Conservation (phyloP, 1,139 yeast species). For the Kodamaea ohmeri region DNA sequence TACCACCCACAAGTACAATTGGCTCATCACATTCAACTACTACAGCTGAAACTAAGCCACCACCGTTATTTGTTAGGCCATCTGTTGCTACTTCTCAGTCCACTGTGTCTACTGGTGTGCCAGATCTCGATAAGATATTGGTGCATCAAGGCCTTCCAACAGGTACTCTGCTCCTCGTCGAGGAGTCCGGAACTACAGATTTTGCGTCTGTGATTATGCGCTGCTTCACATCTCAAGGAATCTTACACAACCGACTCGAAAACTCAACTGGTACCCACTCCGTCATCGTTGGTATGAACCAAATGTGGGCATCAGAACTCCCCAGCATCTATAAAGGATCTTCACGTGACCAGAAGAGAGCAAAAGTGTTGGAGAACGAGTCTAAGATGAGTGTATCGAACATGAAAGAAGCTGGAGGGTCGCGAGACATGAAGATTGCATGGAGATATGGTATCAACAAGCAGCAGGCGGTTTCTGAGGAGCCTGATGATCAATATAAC, state of each 20-base stretch:
- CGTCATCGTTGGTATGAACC: conserved; percentile 62
- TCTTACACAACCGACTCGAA: conserved; percentile 60
- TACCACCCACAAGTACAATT: too few relatives aligned
- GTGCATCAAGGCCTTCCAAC: conserved; percentile 85
- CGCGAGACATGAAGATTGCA: conserved; percentile 67
- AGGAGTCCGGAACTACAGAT: conserved; percentile 89
- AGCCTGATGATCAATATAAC: conserved; percentile 46
- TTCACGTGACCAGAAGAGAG: conserved; percentile 62
- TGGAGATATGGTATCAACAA: conserved; percentile 78
- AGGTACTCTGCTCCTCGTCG: conserved; percentile 67
- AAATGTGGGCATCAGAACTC: conserved; percentile 65
- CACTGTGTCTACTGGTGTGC: conserved; percentile 73
- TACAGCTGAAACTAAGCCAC: too few relatives aligned
- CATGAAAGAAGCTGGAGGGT: conserved; percentile 26
- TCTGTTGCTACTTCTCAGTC: conserved; percentile 74
- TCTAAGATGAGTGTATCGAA: conserved; percentile 68
- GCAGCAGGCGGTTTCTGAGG: conserved; percentile 21
- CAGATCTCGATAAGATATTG: conserved; percentile 70
- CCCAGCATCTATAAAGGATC: conserved; percentile 82
- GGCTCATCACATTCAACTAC: too few relatives aligned
- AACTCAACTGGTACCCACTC: conserved; percentile 52
- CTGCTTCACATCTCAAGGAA: conserved; percentile 76
- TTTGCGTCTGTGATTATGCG: conserved; percentile 73
- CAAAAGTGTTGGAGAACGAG: conserved; percentile 55
- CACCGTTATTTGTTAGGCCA: conserved; percentile 55